A percentile compares a stretch with the other conserved stretches of the same genome.
These are phyloP conservation scores for Pyrus communis DNA, from an alignment of 306 rosid species.

Conservation along the genomic window DNA sequence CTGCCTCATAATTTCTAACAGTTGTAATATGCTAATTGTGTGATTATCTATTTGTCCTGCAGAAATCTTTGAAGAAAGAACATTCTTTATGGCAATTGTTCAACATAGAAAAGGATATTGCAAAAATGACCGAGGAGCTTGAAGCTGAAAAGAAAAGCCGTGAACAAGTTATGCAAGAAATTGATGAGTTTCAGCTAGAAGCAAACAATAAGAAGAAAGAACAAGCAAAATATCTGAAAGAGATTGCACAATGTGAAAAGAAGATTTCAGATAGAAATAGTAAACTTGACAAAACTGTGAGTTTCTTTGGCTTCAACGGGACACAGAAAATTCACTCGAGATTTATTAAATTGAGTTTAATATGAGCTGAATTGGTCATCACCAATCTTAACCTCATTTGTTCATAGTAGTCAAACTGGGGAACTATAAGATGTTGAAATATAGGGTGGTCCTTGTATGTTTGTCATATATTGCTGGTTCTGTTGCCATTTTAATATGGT, in stretches of 20 bases:
- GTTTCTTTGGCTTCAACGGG: slow-evolving; percentile 17
- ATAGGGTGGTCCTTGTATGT: neutral
- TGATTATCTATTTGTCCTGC: slow-evolving; percentile 22
- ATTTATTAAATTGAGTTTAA: neutral
- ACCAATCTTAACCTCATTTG: too few species aligned
- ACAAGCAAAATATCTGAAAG: slow-evolving; percentile 72
- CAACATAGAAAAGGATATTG: slow-evolving; percentile 68
- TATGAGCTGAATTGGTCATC: neutral
- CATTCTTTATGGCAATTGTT: slow-evolving; percentile 86
- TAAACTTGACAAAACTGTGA: slow-evolving; percentile 84
- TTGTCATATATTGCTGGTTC: neutral
- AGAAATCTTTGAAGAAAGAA: slow-evolving; percentile 80
- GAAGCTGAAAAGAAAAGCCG: slow-evolving; percentile 64
- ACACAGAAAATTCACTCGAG: neutral
- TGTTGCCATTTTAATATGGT: neutral
- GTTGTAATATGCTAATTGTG: slow-evolving; percentile 1
- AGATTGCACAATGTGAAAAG: slow-evolving; percentile 63
- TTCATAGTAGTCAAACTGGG: neutral
- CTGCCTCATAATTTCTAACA: neutral
- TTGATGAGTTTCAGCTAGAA: slow-evolving; percentile 60
- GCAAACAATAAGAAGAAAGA: slow-evolving; percentile 79
- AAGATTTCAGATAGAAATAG: slow-evolving; percentile 65
- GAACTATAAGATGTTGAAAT: neutral
- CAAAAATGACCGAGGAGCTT: slow-evolving; percentile 59
- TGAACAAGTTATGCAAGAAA: slow-evolving; percentile 59